Percentiles rank a stretch among this genome's conserved stretches.
Evolutionary conservation across 192 early-diverging fungal species (phyloP).

Genomic region (Coemansia sp.): DNA sequence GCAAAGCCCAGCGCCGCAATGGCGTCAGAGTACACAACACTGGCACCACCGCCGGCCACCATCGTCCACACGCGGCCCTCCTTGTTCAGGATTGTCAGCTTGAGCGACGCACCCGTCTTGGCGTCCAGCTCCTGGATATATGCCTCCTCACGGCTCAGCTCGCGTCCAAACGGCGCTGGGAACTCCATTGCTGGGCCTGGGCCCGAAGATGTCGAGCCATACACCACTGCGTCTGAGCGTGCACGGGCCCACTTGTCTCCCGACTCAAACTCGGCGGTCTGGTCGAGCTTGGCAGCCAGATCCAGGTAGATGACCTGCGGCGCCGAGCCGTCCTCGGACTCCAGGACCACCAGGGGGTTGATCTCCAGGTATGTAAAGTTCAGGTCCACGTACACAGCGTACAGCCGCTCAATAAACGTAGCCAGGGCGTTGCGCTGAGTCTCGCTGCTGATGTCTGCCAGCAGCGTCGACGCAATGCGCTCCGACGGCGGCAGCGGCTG

Average conservation of each 20-base stretch:
- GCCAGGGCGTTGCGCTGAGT: slow-evolving; percentile 71
- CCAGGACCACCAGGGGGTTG: slow-evolving; percentile 96
- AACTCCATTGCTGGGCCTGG: slow-evolving; percentile 81
- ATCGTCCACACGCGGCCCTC: slow-evolving; percentile 98
- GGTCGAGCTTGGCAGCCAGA: slow-evolving; percentile 97
- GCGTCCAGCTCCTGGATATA: slow-evolving; percentile 97
- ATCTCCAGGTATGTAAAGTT: slow-evolving; percentile 99
- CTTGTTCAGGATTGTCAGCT: slow-evolving; percentile 95
- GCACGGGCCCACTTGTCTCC: slow-evolving; percentile 96
- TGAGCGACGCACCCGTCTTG: slow-evolving; percentile 98
- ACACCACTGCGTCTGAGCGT: slow-evolving; percentile 58
- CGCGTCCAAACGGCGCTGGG: slow-evolving; percentile 97
- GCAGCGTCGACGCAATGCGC: slow-evolving; percentile 63
- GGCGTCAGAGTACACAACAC: slow-evolving; percentile 97
- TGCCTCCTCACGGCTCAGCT: slow-evolving; percentile 93
- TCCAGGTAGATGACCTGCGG: slow-evolving; percentile 89
- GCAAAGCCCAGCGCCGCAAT: slow-evolving; percentile 96
- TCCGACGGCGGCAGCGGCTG: slow-evolving; percentile 67
- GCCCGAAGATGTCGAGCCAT: slow-evolving; percentile 45
- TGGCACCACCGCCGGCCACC: slow-evolving; percentile 99
- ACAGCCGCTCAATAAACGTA: slow-evolving; percentile 89
- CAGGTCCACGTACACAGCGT: slow-evolving; percentile 92
- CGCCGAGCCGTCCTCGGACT: slow-evolving; percentile 54
- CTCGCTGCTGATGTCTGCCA: slow-evolving; percentile 65
- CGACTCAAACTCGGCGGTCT: slow-evolving; percentile 95